A percentile compares a stretch with the other conserved stretches of the same genome.
Conservation (phyloP, 176 grass and related monocot species). For the Hordeum marinum region DNA sequence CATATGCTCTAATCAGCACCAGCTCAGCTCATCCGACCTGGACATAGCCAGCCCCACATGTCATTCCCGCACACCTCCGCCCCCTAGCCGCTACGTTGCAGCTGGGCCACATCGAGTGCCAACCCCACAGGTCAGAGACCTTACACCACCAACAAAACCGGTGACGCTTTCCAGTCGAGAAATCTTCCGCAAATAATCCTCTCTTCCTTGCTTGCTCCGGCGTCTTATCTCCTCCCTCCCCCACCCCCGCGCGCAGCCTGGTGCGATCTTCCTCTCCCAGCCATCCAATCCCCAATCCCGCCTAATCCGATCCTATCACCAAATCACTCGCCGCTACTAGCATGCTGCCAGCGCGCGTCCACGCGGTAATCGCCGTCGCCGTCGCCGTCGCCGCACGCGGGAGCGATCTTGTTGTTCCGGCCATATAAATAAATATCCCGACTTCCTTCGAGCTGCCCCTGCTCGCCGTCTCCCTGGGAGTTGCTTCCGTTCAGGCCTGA, state of each 20-base stretch:
- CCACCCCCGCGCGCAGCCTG: not conserved
- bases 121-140: not conserved
- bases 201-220: constrained; percentile 7
- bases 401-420: not conserved
- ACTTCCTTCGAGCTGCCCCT: not conserved
- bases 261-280: constrained; percentile 21
- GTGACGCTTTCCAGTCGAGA: not conserved
- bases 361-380: not conserved
- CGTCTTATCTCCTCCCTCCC: constrained; percentile 39
- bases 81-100: not conserved
- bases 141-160: fast-evolving
- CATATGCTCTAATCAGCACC: too few species aligned
- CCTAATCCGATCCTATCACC: constrained; percentile 35
- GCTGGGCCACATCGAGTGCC: fast-evolving
- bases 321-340: constrained; percentile 2
- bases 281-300: constrained; percentile 13
- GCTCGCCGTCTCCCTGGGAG: not conserved
- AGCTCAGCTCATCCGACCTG: not conserved
- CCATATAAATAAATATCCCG: not conserved
- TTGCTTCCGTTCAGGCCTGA: not conserved
- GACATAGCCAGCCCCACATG: not conserved
- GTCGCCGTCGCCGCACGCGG: not conserved
- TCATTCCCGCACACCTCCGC: not conserved
- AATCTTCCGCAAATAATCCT: not conserved
- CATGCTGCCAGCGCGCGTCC: constrained; percentile 7